Base-by-base conservation (phyloP, 768 basidiomycete species). In the Leccinum subgranulosum region DNA sequence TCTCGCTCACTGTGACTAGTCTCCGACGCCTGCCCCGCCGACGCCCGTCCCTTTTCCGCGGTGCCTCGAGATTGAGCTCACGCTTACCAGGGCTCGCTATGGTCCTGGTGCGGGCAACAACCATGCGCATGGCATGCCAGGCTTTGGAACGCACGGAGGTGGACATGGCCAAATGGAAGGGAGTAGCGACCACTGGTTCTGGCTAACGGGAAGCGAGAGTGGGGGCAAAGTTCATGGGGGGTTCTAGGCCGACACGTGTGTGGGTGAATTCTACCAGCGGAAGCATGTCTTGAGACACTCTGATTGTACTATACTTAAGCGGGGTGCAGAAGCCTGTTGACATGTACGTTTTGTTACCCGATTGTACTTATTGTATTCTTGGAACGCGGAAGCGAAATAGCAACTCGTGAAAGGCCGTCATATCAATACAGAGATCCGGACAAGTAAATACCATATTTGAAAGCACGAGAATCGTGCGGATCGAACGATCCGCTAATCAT, bases 131-230 rank as follows among this genome's bases (percentile, higher is more conserved):
- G 59, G 57, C 14, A 54, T 54, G 4, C 57, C 59, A 0, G 53
- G 61, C 39, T 59, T 66, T 50, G 66, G 66, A 51, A 29, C 43
- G 6, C 56, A 58, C 21, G 59, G 66, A 1, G 67, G 59, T 43
- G 66, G 66, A 9, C 56, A 54, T 21, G 25, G 47, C 10, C 67
- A 67, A n/a, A 31, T 67, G 17, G 64, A 67, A 39, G 31, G 19
- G 1, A 49, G 47, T 2, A 61, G 61, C n/a, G 53, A 66, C 28
- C 67, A 67, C 21, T 67, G 66, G 66, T 67, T 67, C 41, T 67
- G 66, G 66, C 47, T 67, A 11, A 41, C 56, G 2, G 49, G 49
- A 2, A 61, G 62, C 19, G 58, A 56, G 12, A 63, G 59, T 15
- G 60, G 61, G 2, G 50, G 58, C 10, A 59, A 21, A 25, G 36